Evolutionary conservation across 2,329 filamentous ascomycete genomes (phyloP).

Genomic region (Colletotrichum sublineola): DNA sequence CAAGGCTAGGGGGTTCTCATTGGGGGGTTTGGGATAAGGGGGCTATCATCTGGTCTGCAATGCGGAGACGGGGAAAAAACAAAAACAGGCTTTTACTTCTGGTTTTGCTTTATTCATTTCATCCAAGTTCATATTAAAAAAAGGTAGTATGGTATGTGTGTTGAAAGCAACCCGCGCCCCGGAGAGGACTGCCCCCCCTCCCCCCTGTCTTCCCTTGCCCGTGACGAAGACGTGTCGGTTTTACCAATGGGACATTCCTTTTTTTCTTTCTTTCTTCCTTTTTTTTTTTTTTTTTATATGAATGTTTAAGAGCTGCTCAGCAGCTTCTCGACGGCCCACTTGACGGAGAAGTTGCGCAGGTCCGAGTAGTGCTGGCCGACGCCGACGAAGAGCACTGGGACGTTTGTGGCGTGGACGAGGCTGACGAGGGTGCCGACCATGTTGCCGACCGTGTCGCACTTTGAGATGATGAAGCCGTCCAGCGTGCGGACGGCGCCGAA

Average conservation of each 20-base stretch:
- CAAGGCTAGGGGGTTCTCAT: background rate
- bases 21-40: too few species aligned
- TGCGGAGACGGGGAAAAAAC: background rate
- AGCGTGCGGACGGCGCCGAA: slow-evolving; percentile 86
- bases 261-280: background rate
- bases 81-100: background rate
- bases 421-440: slow-evolving; percentile 97
- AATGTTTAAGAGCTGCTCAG: slow-evolving; percentile 61
- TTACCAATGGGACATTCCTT: background rate
- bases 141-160: background rate
- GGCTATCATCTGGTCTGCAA: background rate
- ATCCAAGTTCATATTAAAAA: slow-evolving; percentile 3
- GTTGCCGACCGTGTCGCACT: slow-evolving; percentile 99
- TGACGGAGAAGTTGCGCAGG: slow-evolving; percentile 76
- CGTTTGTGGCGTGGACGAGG: slow-evolving; percentile 96
- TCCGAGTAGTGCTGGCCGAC: slow-evolving; percentile 79
- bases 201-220: background rate
- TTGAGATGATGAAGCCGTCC: slow-evolving; percentile 98
- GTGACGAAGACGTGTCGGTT: background rate
- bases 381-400: slow-evolving; percentile 93
- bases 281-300: background rate
- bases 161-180: background rate
- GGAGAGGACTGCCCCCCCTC: background rate
- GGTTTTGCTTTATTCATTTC: background rate
- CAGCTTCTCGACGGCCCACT: slow-evolving; percentile 77